phyloP scores from a whole-genome alignment of 2,329 filamentous ascomycete genomes.

The Cercospora beticola region DNA sequence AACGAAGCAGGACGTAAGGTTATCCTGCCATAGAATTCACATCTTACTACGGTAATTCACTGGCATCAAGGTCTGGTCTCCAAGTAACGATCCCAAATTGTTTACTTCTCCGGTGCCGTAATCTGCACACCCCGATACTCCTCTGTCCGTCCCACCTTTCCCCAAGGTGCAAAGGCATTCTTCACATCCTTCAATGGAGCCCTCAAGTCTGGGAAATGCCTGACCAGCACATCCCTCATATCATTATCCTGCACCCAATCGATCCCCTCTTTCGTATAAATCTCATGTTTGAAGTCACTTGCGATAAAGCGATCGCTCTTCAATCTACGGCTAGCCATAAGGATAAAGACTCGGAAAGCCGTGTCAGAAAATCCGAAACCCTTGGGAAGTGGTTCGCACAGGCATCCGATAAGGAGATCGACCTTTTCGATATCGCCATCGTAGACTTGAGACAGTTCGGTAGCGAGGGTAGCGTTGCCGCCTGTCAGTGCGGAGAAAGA shows the following conservation, averaged over 20 bases:
- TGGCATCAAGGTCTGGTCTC: background rate
- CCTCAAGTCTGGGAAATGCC: constrained; percentile 47
- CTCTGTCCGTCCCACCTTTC: constrained; percentile 8
- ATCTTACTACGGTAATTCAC: background rate
- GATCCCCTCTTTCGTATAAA: constrained; percentile 46
- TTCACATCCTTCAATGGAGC: constrained; percentile 34
- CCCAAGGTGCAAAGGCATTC: constrained; percentile 42
- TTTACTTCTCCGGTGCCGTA: constrained; percentile 22
- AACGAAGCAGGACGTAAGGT: background rate
- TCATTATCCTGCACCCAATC: constrained; percentile 46
- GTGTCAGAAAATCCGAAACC: constrained; percentile 53
- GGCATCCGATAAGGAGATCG: constrained; percentile 46
- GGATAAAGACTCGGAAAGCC: constrained; percentile 49
- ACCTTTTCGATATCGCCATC: constrained; percentile 45
- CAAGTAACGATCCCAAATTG: background rate
- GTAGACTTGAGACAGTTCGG: constrained; percentile 43
- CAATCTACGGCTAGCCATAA: constrained; percentile 46
- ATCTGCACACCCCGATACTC: background rate
- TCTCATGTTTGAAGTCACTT: constrained; percentile 42
- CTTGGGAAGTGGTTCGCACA: constrained; percentile 45
- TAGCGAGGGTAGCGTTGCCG: constrained; percentile 40
- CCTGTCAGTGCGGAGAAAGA: constrained; percentile 46
- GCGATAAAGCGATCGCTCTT: constrained; percentile 51
- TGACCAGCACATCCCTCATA: constrained; percentile 46
- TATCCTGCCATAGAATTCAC: background rate